Percentiles rank a stretch among this genome's conserved stretches.
Evolutionary conservation across 2,329 filamentous ascomycete genomes (phyloP).

Genomic region (Pestalotiopsis sp.): DNA sequence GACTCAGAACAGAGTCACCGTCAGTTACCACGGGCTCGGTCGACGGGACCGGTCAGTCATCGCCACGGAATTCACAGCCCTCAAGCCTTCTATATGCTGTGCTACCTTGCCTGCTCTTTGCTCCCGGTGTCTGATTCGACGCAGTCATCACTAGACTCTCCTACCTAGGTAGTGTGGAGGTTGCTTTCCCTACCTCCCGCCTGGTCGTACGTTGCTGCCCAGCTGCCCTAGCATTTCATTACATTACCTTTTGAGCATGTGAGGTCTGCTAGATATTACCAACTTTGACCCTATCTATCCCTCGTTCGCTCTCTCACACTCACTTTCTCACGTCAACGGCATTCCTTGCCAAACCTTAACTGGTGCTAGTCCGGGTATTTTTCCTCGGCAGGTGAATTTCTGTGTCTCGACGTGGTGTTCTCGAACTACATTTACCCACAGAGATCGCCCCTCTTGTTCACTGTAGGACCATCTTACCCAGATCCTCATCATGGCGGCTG

Average conservation of each 20-base stretch:
- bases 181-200: not conserved
- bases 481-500: slow-evolving; percentile 21
- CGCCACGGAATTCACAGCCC: not conserved
- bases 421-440: not conserved
- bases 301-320: not conserved
- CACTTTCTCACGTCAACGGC: not conserved
- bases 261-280: not conserved
- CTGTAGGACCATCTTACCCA: not conserved
- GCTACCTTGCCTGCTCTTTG: not conserved
- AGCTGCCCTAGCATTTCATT: not conserved
- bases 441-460: not conserved
- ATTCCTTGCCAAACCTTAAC: not conserved
- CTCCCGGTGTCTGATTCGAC: not conserved
- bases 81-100: not conserved
- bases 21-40: not conserved
- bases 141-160: slow-evolving; percentile 1
- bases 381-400: not conserved
- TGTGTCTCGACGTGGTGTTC: not conserved
- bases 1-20: not conserved
- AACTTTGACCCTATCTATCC: not conserved
- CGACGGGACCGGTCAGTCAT: not conserved
- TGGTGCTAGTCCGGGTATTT: not conserved
- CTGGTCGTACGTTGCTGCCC: slow-evolving; percentile 11
- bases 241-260: not conserved
- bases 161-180: not conserved